Percentiles rank a stretch among this genome's conserved stretches.
Conservation (phyloP, 1,284 basidiomycete species). For the Puccinia coronata region DNA sequence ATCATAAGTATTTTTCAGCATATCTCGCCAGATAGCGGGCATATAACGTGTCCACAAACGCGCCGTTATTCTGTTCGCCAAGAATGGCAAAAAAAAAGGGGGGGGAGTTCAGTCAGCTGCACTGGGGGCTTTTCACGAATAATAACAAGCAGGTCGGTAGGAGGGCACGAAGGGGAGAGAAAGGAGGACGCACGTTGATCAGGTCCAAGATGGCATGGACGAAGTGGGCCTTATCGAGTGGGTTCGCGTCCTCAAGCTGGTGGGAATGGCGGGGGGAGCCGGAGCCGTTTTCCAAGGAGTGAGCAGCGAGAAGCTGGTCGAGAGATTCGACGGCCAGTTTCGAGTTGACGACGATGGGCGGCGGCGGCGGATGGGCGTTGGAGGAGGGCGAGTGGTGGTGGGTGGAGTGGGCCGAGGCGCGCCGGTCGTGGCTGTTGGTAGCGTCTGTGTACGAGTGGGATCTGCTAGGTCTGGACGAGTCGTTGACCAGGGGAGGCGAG, state of each 20-base stretch:
- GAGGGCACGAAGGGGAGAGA: background rate
- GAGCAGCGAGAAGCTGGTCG: background rate
- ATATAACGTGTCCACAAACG: constrained; percentile 46
- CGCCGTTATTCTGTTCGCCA: constrained; percentile 3
- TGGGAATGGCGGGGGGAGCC: background rate
- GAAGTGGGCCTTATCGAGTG: constrained; percentile 21
- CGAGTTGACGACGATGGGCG: too few species aligned
- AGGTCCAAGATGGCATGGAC: constrained; percentile 31
- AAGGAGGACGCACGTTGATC: constrained; percentile 21
- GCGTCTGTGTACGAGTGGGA: background rate
- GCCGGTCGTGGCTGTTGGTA: background rate
- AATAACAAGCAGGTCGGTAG: background rate
- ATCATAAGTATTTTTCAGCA: constrained; percentile 40
- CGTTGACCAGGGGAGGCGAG: too few species aligned
- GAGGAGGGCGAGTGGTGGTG: background rate
- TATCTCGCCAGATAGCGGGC: constrained; percentile 41
- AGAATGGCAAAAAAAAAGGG: background rate
- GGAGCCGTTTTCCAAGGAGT: background rate
- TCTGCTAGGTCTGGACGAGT: too few species aligned
- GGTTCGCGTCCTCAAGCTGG: background rate
- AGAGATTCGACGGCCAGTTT: constrained; percentile 1
- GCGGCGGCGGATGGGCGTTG: background rate
- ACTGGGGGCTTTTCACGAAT: too few species aligned
- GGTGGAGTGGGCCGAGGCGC: background rate
- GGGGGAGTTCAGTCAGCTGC: too few species aligned